These are phyloP conservation scores for Penicillium tannophilum DNA, from an alignment of 495 filamentous ascomycete genomes.

Conservation along the genomic window DNA sequence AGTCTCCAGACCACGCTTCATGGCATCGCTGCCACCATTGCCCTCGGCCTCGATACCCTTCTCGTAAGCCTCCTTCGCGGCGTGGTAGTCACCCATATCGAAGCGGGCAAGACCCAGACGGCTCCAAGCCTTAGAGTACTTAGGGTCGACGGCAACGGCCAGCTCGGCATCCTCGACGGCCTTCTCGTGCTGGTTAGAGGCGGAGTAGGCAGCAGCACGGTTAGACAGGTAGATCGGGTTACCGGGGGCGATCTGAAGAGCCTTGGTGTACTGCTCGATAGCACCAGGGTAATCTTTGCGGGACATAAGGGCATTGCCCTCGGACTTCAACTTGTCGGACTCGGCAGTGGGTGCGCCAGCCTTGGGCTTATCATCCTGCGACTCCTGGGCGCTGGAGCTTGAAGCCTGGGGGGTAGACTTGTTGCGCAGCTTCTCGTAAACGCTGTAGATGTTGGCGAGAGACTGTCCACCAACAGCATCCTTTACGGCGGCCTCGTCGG, in stretches of 20 bases:
- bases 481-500: conserved; percentile 69
- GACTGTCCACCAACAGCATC: conserved; percentile 81
- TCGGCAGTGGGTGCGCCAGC: conserved; percentile 54
- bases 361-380: conserved; percentile 33
- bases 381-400: conserved; percentile 20
- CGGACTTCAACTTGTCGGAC: conserved; percentile 84
- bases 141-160: conserved; percentile 81
- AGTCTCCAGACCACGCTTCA: conserved; percentile 95
- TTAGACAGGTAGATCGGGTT: conserved; percentile 98
- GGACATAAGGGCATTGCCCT: conserved; percentile 92
- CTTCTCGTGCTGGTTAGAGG: conserved; percentile 74
- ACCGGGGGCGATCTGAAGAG: conserved; percentile 72
- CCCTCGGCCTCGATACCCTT: conserved; percentile 94
- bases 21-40: conserved; percentile 75
- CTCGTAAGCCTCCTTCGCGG: conserved; percentile 90
- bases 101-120: conserved; percentile 87
- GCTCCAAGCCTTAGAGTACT: conserved; percentile 96
- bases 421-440: conserved; percentile 92
- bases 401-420: conserved; percentile 51
- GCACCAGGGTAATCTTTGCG: conserved; percentile 82
- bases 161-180: conserved; percentile 86
- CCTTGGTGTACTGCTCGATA: conserved; percentile 83
- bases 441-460: conserved; percentile 85
- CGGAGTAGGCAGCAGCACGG: conserved; percentile 88
- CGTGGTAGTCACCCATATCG: conserved; percentile 85